Percentiles rank a stretch among this genome's conserved stretches.
Evolutionary conservation across 1,139 yeast genomes (phyloP).

Genomic region (Protomyces lactucae-debilis): DNA sequence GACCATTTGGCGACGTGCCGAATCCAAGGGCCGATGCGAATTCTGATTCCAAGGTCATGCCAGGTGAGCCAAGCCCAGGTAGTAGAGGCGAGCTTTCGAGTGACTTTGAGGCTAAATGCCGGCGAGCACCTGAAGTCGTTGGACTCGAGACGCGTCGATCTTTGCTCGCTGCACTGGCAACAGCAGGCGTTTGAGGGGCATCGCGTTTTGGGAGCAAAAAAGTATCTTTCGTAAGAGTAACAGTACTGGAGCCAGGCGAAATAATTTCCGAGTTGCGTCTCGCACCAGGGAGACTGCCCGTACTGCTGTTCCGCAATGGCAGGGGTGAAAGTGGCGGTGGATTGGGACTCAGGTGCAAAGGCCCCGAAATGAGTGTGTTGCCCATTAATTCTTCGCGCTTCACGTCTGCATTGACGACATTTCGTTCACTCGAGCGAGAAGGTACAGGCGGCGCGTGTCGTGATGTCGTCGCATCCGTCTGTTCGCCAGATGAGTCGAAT

Average conservation of each 20-base stretch:
- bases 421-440: constrained; percentile 2
- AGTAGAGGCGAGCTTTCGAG: constrained; percentile 12
- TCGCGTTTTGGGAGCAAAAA: not conserved
- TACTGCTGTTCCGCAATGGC: not conserved
- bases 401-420: not conserved
- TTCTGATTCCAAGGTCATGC: constrained; percentile 4
- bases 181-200: not conserved
- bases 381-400: not conserved
- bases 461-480: not conserved
- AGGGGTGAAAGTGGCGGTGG: not conserved
- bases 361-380: not conserved
- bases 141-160: not conserved
- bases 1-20: not conserved
- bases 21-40: constrained; percentile 8
- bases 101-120: constrained; percentile 10
- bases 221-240: not conserved
- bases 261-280: not conserved
- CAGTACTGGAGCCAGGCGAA: not conserved
- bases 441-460: constrained; percentile 1
- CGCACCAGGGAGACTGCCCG: not conserved
- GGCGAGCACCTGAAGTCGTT: not conserved
- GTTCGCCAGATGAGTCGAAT: not conserved
- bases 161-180: not conserved
- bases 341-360: not conserved
- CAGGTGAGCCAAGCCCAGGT: constrained; percentile 9